Evolutionary conservation across 164 flowering plant genomes (phyloP).

Genomic region (Aristolochia californica): DNA sequence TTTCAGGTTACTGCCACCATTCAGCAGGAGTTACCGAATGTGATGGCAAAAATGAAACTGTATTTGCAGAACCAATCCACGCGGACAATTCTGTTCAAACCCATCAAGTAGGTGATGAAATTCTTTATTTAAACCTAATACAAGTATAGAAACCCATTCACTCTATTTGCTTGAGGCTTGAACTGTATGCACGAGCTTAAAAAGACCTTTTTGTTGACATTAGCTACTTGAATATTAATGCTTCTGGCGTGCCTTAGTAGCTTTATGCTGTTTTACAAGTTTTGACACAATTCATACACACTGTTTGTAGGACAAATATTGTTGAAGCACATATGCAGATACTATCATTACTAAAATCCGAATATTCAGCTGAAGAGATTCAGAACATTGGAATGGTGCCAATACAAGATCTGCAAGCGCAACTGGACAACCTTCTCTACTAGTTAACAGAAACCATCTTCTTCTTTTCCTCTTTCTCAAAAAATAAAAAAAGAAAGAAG

Average conservation of each 20-base stretch:
- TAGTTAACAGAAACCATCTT: background rate
- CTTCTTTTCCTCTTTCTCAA: no score
- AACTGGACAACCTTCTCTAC: slow-evolving; percentile 61
- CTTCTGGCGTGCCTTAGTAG: background rate
- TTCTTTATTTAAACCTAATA: background rate
- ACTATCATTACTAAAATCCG: slow-evolving; percentile 48
- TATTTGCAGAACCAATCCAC: slow-evolving; percentile 90
- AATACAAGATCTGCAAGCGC: slow-evolving; percentile 54
- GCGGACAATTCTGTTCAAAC: slow-evolving; percentile 85
- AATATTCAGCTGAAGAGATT: slow-evolving; percentile 65
- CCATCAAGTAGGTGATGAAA: slow-evolving; percentile 73
- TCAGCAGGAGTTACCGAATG: slow-evolving; percentile 66
- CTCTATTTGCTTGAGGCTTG: background rate
- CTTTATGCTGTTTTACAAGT: no score
- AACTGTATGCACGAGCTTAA: background rate
- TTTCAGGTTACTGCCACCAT: slow-evolving; percentile 60
- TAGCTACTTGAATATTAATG: background rate
- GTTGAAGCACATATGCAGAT: slow-evolving; percentile 86
- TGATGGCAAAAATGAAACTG: slow-evolving; percentile 80
- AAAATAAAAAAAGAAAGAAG: no score
- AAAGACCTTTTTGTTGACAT: background rate
- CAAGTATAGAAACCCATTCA: background rate
- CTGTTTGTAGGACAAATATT: slow-evolving; percentile 70
- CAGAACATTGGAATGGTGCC: slow-evolving; percentile 48
- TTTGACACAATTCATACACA: no score